A percentile compares a stretch with the other conserved stretches of the same genome.
Conservation (phyloP, 2,329 filamentous ascomycete species). For the Arthroderma uncinatum region DNA sequence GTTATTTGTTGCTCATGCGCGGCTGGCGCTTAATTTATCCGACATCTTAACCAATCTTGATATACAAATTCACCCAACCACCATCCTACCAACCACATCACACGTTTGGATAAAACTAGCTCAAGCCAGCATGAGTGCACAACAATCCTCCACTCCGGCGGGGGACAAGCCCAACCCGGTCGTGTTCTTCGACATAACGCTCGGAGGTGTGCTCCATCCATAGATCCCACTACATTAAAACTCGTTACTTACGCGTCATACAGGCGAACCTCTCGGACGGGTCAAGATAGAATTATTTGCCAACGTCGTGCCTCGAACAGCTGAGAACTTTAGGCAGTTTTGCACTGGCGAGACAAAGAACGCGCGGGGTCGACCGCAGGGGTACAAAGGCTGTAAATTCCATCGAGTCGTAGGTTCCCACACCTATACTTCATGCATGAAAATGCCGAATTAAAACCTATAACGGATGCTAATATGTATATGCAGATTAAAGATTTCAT, state of each 20-base stretch:
- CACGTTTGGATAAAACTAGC: not conserved
- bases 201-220: conserved; percentile 35
- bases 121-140: not conserved
- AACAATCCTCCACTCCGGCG: not conserved
- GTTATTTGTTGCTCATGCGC: not conserved
- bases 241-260: not conserved
- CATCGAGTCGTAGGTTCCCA: conserved; percentile 66
- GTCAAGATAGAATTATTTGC: conserved; percentile 87
- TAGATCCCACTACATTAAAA: not conserved
- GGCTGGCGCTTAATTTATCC: conserved; percentile 1
- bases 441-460: not conserved
- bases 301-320: conserved; percentile 71
- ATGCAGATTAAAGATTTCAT: conserved; percentile 92
- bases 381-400: conserved; percentile 91
- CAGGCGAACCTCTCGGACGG: conserved; percentile 75
- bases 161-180: conserved; percentile 23
- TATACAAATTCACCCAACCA: not conserved
- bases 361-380: conserved; percentile 63
- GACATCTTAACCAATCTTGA: not conserved
- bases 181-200: conserved; percentile 40
- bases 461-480: not conserved
- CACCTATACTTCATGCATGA: not conserved
- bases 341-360: conserved; percentile 89
- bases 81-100: not conserved
- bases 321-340: conserved; percentile 95